A percentile compares a stretch with the other conserved stretches of the same genome.
These are phyloP conservation scores for Erodium moschatum DNA, from an alignment of 441 rosid species.

Conservation along the genomic window DNA sequence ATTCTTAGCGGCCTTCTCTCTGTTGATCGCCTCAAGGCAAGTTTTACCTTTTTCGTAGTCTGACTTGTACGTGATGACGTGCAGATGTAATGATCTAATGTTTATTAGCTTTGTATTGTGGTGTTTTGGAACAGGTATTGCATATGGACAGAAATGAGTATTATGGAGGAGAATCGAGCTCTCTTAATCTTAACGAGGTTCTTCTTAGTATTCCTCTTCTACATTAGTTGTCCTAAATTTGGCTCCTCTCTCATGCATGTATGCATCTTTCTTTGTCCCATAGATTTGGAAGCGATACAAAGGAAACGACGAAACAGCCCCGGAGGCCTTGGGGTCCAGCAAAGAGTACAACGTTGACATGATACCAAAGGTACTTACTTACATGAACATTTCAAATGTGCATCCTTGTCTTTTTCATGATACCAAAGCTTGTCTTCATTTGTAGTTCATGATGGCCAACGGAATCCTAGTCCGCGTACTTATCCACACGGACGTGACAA, in stretches of 20 bases:
- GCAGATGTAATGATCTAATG: too few relatives aligned
- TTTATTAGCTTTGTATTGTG: not conserved
- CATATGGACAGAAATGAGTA: constrained; percentile 28
- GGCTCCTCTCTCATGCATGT: too few relatives aligned
- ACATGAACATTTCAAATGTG: too few relatives aligned
- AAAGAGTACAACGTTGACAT: constrained; percentile 27
- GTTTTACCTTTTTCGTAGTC: not conserved
- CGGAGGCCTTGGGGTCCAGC: constrained; percentile 20
- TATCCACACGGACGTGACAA: constrained; percentile 30
- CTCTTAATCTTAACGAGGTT: constrained; percentile 24
- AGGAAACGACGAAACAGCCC: constrained; percentile 21
- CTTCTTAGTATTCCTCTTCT: not conserved
- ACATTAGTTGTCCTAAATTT: too few relatives aligned
- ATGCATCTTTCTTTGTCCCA: not conserved
- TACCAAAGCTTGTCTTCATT: not conserved
- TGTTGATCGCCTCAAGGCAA: constrained; percentile 22
- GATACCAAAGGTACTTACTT: constrained; percentile 24
- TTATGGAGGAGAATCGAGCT: constrained; percentile 25
- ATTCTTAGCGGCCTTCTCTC: constrained; percentile 24
- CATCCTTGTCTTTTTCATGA: too few relatives aligned
- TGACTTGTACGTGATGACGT: not conserved
- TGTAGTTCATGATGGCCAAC: constrained; percentile 50
- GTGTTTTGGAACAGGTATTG: constrained; percentile 18
- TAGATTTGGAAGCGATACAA: constrained; percentile 27
- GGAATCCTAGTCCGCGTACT: constrained; percentile 43